Evolutionary conservation across 495 filamentous ascomycete genomes (phyloP).

Genomic region (Xylaria grammica): DNA sequence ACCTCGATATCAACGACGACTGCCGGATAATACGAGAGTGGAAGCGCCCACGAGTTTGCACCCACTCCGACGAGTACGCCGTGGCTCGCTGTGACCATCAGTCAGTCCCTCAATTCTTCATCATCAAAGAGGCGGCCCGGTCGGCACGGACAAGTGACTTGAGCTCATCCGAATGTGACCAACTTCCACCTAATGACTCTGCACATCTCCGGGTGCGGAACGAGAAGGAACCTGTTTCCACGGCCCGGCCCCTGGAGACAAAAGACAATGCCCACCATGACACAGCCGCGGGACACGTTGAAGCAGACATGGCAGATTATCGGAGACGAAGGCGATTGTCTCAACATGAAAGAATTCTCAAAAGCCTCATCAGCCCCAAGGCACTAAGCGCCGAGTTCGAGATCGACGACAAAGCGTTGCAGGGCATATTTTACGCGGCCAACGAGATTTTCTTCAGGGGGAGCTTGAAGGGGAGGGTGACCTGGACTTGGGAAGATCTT

Average conservation of each 20-base stretch:
- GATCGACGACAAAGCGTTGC: slow-evolving; percentile 56
- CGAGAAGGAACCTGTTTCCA: slow-evolving; percentile 20
- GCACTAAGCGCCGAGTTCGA: slow-evolving; percentile 41
- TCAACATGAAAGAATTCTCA: slow-evolving; percentile 55
- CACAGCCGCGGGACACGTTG: slow-evolving; percentile 47
- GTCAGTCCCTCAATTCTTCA: slow-evolving; percentile 33
- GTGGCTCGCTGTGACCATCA: slow-evolving; percentile 24
- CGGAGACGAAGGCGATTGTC: slow-evolving; percentile 49
- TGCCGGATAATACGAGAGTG: slow-evolving; percentile 34
- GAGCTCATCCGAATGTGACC: slow-evolving; percentile 17
- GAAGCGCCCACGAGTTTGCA: slow-evolving; percentile 32
- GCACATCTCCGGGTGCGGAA: slow-evolving; percentile 19
- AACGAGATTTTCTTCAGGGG: slow-evolving; percentile 62
- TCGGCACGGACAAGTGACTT: not conserved
- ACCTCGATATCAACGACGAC: slow-evolving; percentile 29
- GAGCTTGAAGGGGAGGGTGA: slow-evolving; percentile 53
- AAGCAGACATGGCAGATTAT: slow-evolving; percentile 45
- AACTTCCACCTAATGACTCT: slow-evolving; percentile 14
- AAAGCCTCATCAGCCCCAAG: slow-evolving; percentile 54
- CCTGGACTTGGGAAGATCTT: slow-evolving; percentile 55
- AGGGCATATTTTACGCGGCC: slow-evolving; percentile 55
- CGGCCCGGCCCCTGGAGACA: slow-evolving; percentile 17
- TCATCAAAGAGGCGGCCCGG: slow-evolving; percentile 34
- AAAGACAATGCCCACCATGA: slow-evolving; percentile 40
- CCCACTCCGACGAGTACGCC: slow-evolving; percentile 21